Evolutionary conservation across 768 basidiomycete species (phyloP), one percentile per base, ranked within the genome.

Genomic region (Amanita rimosa): DNA sequence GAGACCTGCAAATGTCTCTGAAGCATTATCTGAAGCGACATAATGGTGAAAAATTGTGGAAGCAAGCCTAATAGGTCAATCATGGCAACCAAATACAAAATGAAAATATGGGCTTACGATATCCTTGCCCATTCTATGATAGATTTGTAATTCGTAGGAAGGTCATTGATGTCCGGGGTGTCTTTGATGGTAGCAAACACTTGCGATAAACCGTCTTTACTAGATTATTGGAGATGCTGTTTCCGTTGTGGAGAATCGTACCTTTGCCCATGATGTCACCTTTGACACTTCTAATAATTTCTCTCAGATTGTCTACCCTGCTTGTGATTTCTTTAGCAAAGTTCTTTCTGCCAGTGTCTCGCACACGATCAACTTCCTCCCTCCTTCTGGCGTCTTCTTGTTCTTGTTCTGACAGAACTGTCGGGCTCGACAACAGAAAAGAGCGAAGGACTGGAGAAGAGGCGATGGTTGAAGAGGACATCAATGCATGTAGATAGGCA

Each of bases 111-210:
- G 17, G 74, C 92, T 60, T 52, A 95, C 92, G 95, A 95, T 60
- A 97, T 96, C 48, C 94, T 72, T 4, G 87, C 96, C 95, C 96
- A 99, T 64, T 98, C 95, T 6, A 95, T 61, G 40, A 97, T 91
- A 35, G 92, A 87, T 54, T 79, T 74, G 58, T 93, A 97, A 53
- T 94, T 89, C 6, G 69, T 62, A 5, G 96, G 95, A 38, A 99
- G 66, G 58, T 81, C 77, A 50, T 76, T 73, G 7, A 94, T 80
- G 50, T 81, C 70, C 6, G 85, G 78, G 3, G 86, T 94, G 35
- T 76, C 65, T 65, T 90, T 86, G 62, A 99, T 86, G 4, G 84
- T 85, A 9, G 79, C 78, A 59, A 99, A 99, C n/a, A 98, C 73
- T 49, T 77, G 78, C 21, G 81, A 86, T 17, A 99, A 70, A 7